These are phyloP conservation scores for Colletotrichum orbiculare DNA, from an alignment of 2,329 filamentous ascomycete species.

Conservation along the genomic window DNA sequence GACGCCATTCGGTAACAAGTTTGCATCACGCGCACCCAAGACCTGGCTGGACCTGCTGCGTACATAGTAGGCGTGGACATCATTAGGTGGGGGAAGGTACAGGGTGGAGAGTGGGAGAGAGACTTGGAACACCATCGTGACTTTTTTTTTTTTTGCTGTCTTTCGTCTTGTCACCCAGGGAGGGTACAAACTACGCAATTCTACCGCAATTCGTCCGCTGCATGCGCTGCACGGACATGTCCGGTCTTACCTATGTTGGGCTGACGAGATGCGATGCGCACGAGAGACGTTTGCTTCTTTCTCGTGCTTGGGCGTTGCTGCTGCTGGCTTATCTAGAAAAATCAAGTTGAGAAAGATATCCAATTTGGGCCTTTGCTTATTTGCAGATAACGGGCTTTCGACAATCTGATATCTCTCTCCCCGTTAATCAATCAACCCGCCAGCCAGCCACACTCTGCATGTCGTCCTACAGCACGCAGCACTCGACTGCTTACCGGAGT, in stretches of 20 bases:
- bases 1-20: constrained; percentile 15
- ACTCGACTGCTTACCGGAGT: no score
- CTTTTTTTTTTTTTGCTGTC: background rate
- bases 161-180: no score
- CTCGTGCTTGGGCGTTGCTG: background rate
- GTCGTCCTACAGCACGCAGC: no score
- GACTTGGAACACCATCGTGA: background rate
- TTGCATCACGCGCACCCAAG: constrained; percentile 30
- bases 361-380: constrained; percentile 20
- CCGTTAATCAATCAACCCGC: background rate
- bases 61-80: no score
- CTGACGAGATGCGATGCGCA: background rate
- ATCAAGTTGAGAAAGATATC: constrained; percentile 10
- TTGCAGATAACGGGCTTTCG: constrained; percentile 14
- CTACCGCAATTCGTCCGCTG: background rate
- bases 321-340: constrained; percentile 19
- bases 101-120: background rate
- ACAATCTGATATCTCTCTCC: no score
- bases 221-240: constrained; percentile 1
- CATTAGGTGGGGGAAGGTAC: background rate
- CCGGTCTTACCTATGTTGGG: constrained; percentile 4
- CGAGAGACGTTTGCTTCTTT: constrained; percentile 21
- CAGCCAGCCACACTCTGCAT: no score
- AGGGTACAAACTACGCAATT: background rate
- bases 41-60: no score